phyloP scores from a whole-genome alignment of 2,329 filamentous ascomycete genomes.

The Colletotrichum eleusines region DNA sequence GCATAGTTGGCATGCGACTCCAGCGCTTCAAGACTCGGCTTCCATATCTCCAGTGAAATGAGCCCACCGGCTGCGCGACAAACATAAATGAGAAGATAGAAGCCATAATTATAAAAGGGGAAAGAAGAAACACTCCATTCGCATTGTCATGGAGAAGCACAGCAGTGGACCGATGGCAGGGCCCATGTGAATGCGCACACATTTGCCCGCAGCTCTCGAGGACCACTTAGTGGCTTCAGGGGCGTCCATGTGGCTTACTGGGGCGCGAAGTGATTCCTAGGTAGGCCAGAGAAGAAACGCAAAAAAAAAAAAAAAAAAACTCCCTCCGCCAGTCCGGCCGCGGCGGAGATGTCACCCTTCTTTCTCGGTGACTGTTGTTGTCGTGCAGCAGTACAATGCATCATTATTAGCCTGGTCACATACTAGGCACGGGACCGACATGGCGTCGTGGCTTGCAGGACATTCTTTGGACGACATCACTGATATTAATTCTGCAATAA shows the following conservation, averaged over 20 bases:
- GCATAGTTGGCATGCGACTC: not conserved
- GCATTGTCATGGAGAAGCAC: not conserved
- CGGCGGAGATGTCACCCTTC: not conserved
- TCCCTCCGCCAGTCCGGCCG: slow-evolving; percentile 1
- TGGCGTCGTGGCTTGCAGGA: not conserved
- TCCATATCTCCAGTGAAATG: not conserved
- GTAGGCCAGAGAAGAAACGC: not conserved
- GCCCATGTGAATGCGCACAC: not conserved
- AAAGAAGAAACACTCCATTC: not conserved
- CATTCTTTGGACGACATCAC: not conserved
- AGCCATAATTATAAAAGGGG: too few species aligned
- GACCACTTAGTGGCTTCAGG: not conserved
- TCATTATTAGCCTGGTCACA: too few species aligned
- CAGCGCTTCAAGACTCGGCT: not conserved
- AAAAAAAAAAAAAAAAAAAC: too few species aligned
- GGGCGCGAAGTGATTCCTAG: not conserved
- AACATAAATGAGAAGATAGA: not conserved
- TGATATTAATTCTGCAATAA: too few species aligned
- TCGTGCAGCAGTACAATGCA: not conserved
- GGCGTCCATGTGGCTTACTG: not conserved
- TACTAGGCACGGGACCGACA: not conserved
- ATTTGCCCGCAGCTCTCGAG: not conserved
- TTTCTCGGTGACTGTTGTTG: not conserved
- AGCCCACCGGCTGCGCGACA: not conserved
- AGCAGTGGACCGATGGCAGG: not conserved